Evolutionary conservation across 2,329 filamentous ascomycete genomes (phyloP).

Genomic region (Pyrenophora tritici-repentis): DNA sequence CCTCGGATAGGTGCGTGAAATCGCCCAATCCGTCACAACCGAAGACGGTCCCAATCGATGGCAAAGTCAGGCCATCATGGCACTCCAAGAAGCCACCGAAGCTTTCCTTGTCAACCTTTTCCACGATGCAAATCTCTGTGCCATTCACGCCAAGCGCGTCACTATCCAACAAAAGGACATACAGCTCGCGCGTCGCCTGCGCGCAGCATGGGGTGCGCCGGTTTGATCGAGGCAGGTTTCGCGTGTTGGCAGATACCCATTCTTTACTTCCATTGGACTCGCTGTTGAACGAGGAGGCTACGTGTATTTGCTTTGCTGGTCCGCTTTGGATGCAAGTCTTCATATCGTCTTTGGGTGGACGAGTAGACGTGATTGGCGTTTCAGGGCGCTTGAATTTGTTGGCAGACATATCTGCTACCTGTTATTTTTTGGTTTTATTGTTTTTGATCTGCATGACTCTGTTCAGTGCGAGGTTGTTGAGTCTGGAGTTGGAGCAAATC

Average conservation of each 20-base stretch:
- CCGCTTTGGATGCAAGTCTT: neutral
- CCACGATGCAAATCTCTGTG: constrained; percentile 97
- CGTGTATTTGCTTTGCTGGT: neutral
- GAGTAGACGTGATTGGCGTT: neutral
- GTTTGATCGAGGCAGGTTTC: constrained; percentile 21
- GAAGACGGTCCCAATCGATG: constrained; percentile 68
- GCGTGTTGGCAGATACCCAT: constrained; percentile 16
- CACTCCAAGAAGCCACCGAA: constrained; percentile 97
- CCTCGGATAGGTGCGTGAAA: constrained; percentile 58
- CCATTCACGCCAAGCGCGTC: constrained; percentile 99
- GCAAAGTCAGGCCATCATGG: constrained; percentile 97
- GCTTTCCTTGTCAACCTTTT: constrained; percentile 98
- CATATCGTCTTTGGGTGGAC: neutral
- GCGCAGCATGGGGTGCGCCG: constrained; percentile 66
- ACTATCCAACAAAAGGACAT: constrained; percentile 98
- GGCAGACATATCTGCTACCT: neutral
- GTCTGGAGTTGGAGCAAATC: neutral
- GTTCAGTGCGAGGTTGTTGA: neutral
- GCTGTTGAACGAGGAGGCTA: neutral
- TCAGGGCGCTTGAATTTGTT: neutral
- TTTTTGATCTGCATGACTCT: neutral
- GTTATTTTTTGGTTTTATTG: neutral
- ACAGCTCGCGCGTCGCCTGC: constrained; percentile 91
- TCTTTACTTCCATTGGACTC: constrained; percentile 2
- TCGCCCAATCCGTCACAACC: constrained; percentile 71